Evolutionary conservation across 305 asterid species (phyloP), one percentile per base, ranked within the genome.

Genomic region (Ajuga reptans): DNA sequence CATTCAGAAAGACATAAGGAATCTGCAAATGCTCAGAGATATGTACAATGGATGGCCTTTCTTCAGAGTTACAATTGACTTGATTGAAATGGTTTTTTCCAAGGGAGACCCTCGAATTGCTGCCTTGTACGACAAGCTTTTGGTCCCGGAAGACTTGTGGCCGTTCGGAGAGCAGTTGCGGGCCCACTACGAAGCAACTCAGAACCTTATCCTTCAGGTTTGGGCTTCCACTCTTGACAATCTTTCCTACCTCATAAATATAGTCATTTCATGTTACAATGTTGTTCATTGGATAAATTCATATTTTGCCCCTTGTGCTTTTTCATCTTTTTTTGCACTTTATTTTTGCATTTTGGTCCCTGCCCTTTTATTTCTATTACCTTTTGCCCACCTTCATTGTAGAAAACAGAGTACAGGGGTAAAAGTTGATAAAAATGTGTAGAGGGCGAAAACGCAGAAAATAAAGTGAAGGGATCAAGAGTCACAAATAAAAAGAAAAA

Each of bases 1-100:
- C 14, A 81, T 87, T 3, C 81, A 76, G 16, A 89, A 84, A 81
- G 94, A 87, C 72, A 76, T 77, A 42, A 84, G 85, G 55, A 91
- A 86, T 77, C 83, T 91, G 72, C 86, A 89, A 52, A 85, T 85
- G 91, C 92, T 91, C 7, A 83, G 72, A 75, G 96, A 89, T 39
- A 91, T 91, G 98, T 89, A 91, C 87, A 89, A 79, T 0, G 95
- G 66, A 41, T 91, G 98, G 96, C 95, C 98, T 31, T 91, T 91
- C 86, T 91, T 89, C 36, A 86, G 96, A 72, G 98, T 91, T 31
- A 91, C 96, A n/a, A 83, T 89, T 27, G 98, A 91, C 85, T 80
- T 91, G 84, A 76, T 91, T 45, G 98, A 91, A 81, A 91, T 91
- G 98, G 98, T 91, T 42, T 80, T 87, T 2, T 89, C 98, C 43